phyloP scores from a whole-genome alignment of 106 monocot genomes.

The Acanthochlamys bracteata region DNA sequence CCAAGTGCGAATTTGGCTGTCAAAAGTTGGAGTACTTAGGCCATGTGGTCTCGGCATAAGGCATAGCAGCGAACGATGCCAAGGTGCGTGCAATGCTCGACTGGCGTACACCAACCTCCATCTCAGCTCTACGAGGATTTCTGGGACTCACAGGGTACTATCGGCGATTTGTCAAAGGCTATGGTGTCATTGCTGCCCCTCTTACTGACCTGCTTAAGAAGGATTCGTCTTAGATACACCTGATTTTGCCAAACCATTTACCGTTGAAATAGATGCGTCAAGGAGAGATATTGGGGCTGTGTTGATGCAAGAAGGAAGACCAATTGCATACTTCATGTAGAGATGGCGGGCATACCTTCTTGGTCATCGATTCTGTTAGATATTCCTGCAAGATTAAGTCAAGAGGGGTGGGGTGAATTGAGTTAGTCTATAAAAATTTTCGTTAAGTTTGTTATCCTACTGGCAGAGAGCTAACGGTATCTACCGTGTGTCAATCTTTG shows the following conservation, averaged over 20 bases:
- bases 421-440: too few relatives aligned
- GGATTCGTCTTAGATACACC: not conserved
- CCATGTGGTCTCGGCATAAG: not conserved
- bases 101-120: not conserved
- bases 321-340: not conserved
- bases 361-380: not conserved
- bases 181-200: conserved; percentile 5
- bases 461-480: too few relatives aligned
- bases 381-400: too few relatives aligned
- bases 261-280: conserved; percentile 2
- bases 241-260: conserved; percentile 1
- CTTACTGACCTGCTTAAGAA: conserved; percentile 1
- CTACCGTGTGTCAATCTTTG: too few relatives aligned
- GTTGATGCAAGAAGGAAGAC: not conserved
- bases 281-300: not conserved
- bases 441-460: too few relatives aligned
- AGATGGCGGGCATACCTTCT: not conserved
- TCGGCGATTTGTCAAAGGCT: not conserved
- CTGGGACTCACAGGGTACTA: conserved; percentile 4
- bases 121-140: not conserved
- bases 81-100: not conserved
- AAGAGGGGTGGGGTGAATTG: too few relatives aligned
- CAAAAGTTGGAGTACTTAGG: conserved; percentile 1
- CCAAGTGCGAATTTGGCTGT: not conserved
- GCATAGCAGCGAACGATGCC: too few relatives aligned